Evolutionary conservation across 1,284 basidiomycete species (phyloP).

Genomic region (Psilocybe mexicana): DNA sequence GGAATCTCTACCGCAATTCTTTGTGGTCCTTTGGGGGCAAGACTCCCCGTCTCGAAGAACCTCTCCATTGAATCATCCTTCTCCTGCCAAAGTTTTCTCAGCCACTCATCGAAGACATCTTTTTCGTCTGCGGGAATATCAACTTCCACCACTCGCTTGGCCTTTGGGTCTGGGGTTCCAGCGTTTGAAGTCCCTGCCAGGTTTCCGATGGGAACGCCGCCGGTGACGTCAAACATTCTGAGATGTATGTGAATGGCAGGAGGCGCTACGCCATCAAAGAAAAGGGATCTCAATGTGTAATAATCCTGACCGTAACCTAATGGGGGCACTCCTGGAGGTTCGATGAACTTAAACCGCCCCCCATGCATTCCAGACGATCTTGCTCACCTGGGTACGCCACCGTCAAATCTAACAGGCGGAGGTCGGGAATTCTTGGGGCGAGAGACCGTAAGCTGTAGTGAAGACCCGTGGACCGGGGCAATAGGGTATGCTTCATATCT

Average conservation of each 20-base stretch:
- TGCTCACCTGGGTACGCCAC: slow-evolving; percentile 82
- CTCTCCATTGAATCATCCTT: slow-evolving; percentile 79
- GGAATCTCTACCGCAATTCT: slow-evolving; percentile 53
- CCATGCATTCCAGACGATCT: background rate
- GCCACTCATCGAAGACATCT: slow-evolving; percentile 80
- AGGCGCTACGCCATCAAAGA: slow-evolving; percentile 80
- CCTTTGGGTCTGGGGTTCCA: slow-evolving; percentile 28
- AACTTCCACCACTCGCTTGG: slow-evolving; percentile 42
- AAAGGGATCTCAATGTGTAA: slow-evolving; percentile 89
- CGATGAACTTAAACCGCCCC: slow-evolving; percentile 3
- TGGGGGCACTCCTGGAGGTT: slow-evolving; percentile 59
- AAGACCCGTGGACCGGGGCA: slow-evolving; percentile 91
- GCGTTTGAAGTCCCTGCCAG: slow-evolving; percentile 37
- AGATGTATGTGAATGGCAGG: slow-evolving; percentile 88
- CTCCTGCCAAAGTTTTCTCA: slow-evolving; percentile 76
- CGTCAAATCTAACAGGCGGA: slow-evolving; percentile 88
- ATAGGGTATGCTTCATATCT: slow-evolving; percentile 78
- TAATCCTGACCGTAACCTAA: slow-evolving; percentile 79
- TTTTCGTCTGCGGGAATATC: slow-evolving; percentile 73
- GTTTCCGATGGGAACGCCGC: slow-evolving; percentile 68
- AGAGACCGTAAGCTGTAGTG: slow-evolving; percentile 85
- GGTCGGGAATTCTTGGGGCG: slow-evolving; percentile 70
- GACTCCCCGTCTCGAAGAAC: slow-evolving; percentile 56
- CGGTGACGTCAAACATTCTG: slow-evolving; percentile 68
- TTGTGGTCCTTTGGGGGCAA: slow-evolving; percentile 24